Base-by-base conservation (phyloP, 2,329 filamentous ascomycete species). In the Cladosporium sphaerospermum region DNA sequence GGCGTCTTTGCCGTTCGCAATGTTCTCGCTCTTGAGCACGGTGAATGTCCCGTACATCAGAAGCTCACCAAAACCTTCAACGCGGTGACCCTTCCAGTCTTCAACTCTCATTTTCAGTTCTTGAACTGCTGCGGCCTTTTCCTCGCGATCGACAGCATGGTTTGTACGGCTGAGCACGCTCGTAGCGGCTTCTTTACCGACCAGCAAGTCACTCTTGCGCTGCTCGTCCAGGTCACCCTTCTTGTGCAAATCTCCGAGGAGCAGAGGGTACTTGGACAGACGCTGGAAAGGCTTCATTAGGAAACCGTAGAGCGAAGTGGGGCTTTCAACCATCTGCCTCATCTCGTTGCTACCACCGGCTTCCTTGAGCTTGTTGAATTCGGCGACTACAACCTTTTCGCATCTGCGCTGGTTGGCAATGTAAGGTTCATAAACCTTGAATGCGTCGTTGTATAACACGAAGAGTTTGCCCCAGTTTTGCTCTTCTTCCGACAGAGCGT, bases 381-480 rank as follows among this genome's bases (percentile, higher is more conserved):
- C 85, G 55, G 85, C 80, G 61, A 88, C 84, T 11, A 90, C 91
- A n/a, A 88, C 81, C 60, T 86, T 81, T 50, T 92, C 90, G 54
- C 92, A 95, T 67, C 89, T 91, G 61, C 89, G 84, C 73, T 96
- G 92, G 66, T 99, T 99, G 33, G 93, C 89, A 62, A 97, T 97
- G 64, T 97, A 99, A 1, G 91, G 91, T 64, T 96, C 89, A 68
- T 99, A 99, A 56, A 96, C 91, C 57, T 86, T 83, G 69, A 99
- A 96, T 0, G 84, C 82, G 55, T 93, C 88, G 67, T 93, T 89
- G 66, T 92, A 90, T 11, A 84, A 77, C 11, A 87, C 80, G 66
- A 97, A 97, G 0, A 95, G 82, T n/a, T 83, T 79, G n/a, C 93
- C 93, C 93, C 93, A 99, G 68, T 92, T 87, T 69, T 99, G 93